phyloP scores from a whole-genome alignment of 2,329 filamentous ascomycete genomes.

The Cladophialophora immunda region DNA sequence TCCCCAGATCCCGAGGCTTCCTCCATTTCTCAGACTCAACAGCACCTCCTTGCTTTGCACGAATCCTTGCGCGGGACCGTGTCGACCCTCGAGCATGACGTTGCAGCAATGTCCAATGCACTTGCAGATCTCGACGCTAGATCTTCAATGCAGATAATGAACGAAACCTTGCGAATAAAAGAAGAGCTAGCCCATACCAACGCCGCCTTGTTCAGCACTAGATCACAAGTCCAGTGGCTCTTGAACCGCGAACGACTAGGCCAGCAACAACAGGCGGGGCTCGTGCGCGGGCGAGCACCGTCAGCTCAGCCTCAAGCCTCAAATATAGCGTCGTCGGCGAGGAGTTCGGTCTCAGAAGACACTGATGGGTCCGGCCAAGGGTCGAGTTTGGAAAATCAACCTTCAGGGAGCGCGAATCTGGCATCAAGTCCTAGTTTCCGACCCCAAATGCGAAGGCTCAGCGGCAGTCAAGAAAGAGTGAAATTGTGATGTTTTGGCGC shows the following conservation, averaged over 20 bases:
- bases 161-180: constrained; percentile 68
- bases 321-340: constrained; percentile 21
- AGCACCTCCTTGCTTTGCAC: constrained; percentile 68
- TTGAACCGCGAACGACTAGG: constrained; percentile 61
- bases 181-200: constrained; percentile 70
- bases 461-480: constrained; percentile 37
- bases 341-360: constrained; percentile 34
- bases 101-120: constrained; percentile 45
- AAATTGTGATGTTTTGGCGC: constrained; percentile 25
- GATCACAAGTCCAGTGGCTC: constrained; percentile 70
- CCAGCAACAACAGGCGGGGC: constrained; percentile 36
- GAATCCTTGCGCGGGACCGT: constrained; percentile 68
- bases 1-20: constrained; percentile 46
- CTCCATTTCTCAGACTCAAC: constrained; percentile 51
- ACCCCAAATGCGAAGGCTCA: constrained; percentile 33
- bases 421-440: constrained; percentile 33
- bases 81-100: constrained; percentile 40
- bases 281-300: constrained; percentile 33
- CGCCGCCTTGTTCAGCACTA: constrained; percentile 65
- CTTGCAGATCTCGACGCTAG: constrained; percentile 68
- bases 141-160: constrained; percentile 69
- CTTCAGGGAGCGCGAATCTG: constrained; percentile 19
- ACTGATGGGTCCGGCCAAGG: constrained; percentile 23
- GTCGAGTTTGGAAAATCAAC: constrained; percentile 28
- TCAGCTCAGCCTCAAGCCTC: constrained; percentile 29